phyloP scores from a whole-genome alignment of 768 basidiomycete species.

The Lentinula raphanica region DNA sequence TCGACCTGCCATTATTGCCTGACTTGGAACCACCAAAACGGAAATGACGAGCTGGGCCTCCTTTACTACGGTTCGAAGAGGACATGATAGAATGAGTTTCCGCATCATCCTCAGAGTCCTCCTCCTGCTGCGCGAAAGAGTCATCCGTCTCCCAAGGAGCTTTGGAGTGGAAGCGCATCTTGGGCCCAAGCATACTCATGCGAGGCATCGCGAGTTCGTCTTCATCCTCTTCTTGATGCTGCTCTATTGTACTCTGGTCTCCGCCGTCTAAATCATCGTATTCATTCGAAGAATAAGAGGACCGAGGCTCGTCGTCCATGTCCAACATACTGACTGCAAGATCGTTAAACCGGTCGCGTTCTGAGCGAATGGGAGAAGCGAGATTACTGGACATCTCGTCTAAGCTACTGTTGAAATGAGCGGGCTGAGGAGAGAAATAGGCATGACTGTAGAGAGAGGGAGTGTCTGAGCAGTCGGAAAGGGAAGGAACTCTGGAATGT shows the following conservation, averaged over 20 bases:
- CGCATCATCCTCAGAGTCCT: constrained; percentile 36
- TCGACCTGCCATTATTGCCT: constrained; percentile 39
- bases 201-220: constrained; percentile 43
- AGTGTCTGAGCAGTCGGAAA: constrained; percentile 53
- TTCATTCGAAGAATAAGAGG: constrained; percentile 26
- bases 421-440: constrained; percentile 48
- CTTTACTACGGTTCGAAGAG: constrained; percentile 16
- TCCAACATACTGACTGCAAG: constrained; percentile 50
- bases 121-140: constrained; percentile 38
- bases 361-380: constrained; percentile 17
- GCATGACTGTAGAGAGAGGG: constrained; percentile 65
- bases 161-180: constrained; percentile 75
- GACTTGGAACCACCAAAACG: constrained; percentile 42
- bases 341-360: constrained; percentile 39
- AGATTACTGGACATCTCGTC: constrained; percentile 3
- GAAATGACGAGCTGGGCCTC: constrained; percentile 19
- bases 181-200: constrained; percentile 76
- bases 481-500: constrained; percentile 45
- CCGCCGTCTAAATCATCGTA: constrained; percentile 24
- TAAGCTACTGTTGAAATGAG: constrained; percentile 11
- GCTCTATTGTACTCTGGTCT: constrained; percentile 25
- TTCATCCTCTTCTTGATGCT: constrained; percentile 36
- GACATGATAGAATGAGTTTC: constrained; percentile 22
- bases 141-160: constrained; percentile 78
- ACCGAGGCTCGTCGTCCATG: constrained; percentile 47